phyloP scores from a whole-genome alignment of 2,329 filamentous ascomycete species.

The Calycina marina region DNA sequence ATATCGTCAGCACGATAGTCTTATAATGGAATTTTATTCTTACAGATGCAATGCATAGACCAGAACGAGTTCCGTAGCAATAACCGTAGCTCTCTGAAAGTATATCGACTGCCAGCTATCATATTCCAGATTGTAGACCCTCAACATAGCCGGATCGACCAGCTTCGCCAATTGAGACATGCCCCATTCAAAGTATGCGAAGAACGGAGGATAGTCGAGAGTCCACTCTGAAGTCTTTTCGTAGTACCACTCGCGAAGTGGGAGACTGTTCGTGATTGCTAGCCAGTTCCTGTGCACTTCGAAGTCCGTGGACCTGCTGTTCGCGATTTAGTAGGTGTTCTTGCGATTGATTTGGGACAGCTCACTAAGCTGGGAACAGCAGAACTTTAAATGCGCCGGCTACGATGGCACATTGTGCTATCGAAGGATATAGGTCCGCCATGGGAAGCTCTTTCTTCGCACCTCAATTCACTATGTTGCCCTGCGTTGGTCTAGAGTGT shows the following conservation, averaged over 20 bases:
- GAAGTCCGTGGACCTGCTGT: constrained; percentile 97
- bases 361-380: constrained; percentile 87
- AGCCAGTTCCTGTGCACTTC: constrained; percentile 99
- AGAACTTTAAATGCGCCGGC: constrained; percentile 83
- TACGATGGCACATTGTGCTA: constrained; percentile 75
- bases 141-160: constrained; percentile 68
- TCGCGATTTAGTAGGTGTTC: too few relatives aligned
- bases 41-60: constrained; percentile 70
- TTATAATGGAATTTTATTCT: constrained; percentile 11
- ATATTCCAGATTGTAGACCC: constrained; percentile 67
- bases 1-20: constrained; percentile 12
- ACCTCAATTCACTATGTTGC: too few relatives aligned
- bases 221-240: constrained; percentile 99
- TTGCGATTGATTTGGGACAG: too few relatives aligned
- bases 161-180: constrained; percentile 69
- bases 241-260: constrained; percentile 83
- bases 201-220: constrained; percentile 95
- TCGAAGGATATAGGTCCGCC: constrained; percentile 72
- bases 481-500: too few relatives aligned
- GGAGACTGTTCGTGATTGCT: constrained; percentile 81
- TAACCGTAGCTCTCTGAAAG: constrained; percentile 83
- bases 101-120: constrained; percentile 88
- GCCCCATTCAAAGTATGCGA: constrained; percentile 91
- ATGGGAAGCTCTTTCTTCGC: too few relatives aligned
- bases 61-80: constrained; percentile 70